Evolutionary conservation across 2,329 filamentous ascomycete species (phyloP), one percentile per base, ranked within the genome.

Genomic region (Fusarium algeriense): DNA sequence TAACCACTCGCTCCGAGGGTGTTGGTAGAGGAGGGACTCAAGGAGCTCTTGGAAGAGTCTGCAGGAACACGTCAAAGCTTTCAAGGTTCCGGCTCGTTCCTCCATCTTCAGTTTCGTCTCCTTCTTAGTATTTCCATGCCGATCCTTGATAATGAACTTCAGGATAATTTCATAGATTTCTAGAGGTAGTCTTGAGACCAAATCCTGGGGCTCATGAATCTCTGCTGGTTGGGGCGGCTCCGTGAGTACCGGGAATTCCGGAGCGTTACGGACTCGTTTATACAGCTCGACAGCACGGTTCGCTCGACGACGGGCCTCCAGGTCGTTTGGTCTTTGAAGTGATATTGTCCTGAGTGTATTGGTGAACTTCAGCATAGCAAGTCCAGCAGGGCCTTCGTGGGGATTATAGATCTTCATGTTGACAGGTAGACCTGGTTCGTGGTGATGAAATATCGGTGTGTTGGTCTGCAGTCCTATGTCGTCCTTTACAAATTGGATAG

Each of bases 131-230:
- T 14, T 15, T 37, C 13, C 15, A 12, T 11, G 12, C 8, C 10
- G 30, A 7, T 65, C 48, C 12, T 57, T 28, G 6, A 10, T n/a
- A 14, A 63, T 32, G 19, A 11, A 20, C 11, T 46, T 19, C 23
- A 73, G 10, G 5, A 73, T 70, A 1, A 68, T 41, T 3, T 28
- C 48, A 11, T 26, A 68, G 4, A 72, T 37, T 40, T 73, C 66
- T 2, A 17, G 11, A 2, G 70, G 65, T 5, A 71, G 30, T 3
- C 8, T 17, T 1, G n/a, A 14, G 9, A 2, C 3, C 11, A 0
- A 15, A 35, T 34, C 6, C 6, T 8, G 13, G 2, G 38, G 37
- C 4, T 44, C 28, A 5, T 28, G n/a, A 20, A 26, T 28, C 15
- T 5, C 15, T 2, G 23, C 19, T 2, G 32, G 41, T 9, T 40